Evolutionary conservation across 352 stramenopile genomes (phyloP).

Genomic region (Phytophthora tubulina): DNA sequence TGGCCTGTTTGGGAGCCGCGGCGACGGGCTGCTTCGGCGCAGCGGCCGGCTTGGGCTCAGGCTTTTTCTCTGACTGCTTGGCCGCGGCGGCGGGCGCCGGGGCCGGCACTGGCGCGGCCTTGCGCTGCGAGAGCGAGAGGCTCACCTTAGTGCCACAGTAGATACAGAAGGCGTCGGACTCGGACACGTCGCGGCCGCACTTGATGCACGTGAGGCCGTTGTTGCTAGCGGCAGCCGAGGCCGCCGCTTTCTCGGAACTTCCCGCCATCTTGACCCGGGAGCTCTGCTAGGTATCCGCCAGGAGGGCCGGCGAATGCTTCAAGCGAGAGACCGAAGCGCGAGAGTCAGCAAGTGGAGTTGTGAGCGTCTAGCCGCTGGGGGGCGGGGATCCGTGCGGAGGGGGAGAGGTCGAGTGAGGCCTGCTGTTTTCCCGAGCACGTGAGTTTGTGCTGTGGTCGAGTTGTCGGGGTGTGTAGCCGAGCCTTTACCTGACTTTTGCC

Average conservation of each 20-base stretch:
- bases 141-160: slow-evolving; percentile 90
- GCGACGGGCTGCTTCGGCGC: slow-evolving; percentile 33
- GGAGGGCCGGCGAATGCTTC: slow-evolving; percentile 2
- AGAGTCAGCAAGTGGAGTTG: slow-evolving; percentile 63
- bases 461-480: slow-evolving; percentile 29
- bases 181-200: slow-evolving; percentile 76
- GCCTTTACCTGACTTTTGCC: slow-evolving; percentile 33
- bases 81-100: background rate
- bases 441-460: slow-evolving; percentile 31
- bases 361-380: slow-evolving; percentile 31
- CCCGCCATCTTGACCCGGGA: slow-evolving; percentile 61
- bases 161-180: slow-evolving; percentile 87
- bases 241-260: slow-evolving; percentile 69
- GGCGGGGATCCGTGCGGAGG: background rate
- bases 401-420: slow-evolving; percentile 32
- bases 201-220: slow-evolving; percentile 75
- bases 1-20: slow-evolving; percentile 3
- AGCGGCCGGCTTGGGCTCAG: background rate
- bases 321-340: slow-evolving; percentile 44
- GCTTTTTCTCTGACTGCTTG: slow-evolving; percentile 32
- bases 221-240: slow-evolving; percentile 47
- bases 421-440: slow-evolving; percentile 37
- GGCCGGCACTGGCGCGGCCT: slow-evolving; percentile 36
- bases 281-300: slow-evolving; percentile 11
- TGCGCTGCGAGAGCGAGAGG: slow-evolving; percentile 67